phyloP scores from a whole-genome alignment of 2,329 filamentous ascomycete genomes.

The Colletotrichum lini region DNA sequence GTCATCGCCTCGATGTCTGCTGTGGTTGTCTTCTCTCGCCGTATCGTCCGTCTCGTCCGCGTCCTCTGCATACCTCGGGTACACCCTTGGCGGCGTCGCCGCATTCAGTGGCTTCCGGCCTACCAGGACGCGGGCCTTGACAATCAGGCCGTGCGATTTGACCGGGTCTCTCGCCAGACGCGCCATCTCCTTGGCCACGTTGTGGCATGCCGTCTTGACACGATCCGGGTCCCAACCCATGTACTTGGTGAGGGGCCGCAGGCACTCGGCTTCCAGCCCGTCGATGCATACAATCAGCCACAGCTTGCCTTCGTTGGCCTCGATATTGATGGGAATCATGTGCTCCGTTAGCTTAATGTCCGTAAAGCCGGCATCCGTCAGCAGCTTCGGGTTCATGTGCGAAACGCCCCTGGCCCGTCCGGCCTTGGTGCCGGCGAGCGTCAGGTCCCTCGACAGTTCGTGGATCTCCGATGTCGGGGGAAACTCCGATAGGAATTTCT shows the following conservation, averaged over 20 bases:
- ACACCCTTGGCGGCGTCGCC: conserved; percentile 13
- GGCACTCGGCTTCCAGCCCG: conserved; percentile 62
- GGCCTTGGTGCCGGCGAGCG: conserved; percentile 59
- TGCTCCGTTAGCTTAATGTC: conserved; percentile 65
- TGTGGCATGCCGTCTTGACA: conserved; percentile 63
- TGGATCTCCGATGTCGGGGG: conserved; percentile 62
- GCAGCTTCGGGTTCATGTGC: conserved; percentile 61
- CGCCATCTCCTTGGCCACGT: conserved; percentile 64
- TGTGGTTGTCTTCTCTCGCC: conserved; percentile 35
- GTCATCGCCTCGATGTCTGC: conserved; percentile 10
- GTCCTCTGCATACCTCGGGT: conserved; percentile 27
- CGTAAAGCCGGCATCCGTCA: conserved; percentile 66
- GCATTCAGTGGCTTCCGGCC: conserved; percentile 62
- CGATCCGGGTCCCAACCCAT: conserved; percentile 67
- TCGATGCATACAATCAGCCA: conserved; percentile 68
- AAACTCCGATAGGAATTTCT: conserved; percentile 57
- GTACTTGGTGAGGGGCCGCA: conserved; percentile 67
- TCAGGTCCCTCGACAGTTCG: conserved; percentile 57
- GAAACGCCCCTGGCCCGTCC: conserved; percentile 61
- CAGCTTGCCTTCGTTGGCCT: conserved; percentile 64
- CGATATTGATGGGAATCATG: conserved; percentile 62
- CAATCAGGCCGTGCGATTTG: conserved; percentile 58
- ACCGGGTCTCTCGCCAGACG: conserved; percentile 62
- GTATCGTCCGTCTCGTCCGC: conserved; percentile 41
- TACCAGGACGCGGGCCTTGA: conserved; percentile 64